Conservation (phyloP, 495 filamentous ascomycete species). For the Penicillium riverlandense region DNA sequence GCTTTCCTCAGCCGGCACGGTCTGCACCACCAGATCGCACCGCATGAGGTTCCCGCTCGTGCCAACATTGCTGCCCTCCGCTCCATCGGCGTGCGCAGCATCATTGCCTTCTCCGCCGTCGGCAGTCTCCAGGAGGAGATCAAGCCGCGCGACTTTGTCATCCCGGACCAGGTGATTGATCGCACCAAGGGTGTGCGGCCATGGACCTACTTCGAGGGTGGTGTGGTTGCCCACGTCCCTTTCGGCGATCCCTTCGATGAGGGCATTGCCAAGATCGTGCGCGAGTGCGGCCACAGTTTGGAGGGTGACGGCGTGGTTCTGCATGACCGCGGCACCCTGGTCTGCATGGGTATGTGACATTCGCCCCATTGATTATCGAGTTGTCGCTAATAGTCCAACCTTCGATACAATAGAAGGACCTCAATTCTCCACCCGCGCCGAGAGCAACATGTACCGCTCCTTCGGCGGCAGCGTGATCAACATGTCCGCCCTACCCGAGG, state of each 20-base stretch:
- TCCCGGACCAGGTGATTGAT: conserved; percentile 95
- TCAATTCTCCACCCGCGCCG: conserved; percentile 94
- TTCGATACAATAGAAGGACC: conserved; percentile 61
- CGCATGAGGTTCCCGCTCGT: conserved; percentile 82
- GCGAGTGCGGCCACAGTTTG: conserved; percentile 62
- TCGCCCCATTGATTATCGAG: not conserved
- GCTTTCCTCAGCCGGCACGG: conserved; percentile 95
- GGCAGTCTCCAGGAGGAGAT: conserved; percentile 88
- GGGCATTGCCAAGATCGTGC: conserved; percentile 62
- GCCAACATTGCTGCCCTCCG: conserved; percentile 96
- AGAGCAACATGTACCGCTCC: conserved; percentile 86
- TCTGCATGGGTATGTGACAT: conserved; percentile 76
- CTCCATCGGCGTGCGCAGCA: conserved; percentile 75
- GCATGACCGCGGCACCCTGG: conserved; percentile 69
- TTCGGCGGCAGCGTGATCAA: conserved; percentile 93
- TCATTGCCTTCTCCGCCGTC: conserved; percentile 94
- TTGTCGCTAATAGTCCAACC: conserved; percentile 3
- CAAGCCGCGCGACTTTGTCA: conserved; percentile 88
- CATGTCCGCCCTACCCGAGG: conserved; percentile 95
- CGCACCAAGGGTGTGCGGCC: conserved; percentile 90
- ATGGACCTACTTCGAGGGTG: conserved; percentile 93
- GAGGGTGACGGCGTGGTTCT: conserved; percentile 71
- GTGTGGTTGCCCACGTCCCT: conserved; percentile 87
- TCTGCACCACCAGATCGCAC: conserved; percentile 76
- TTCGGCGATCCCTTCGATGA: conserved; percentile 95